Base-by-base conservation (phyloP, 495 filamentous ascomycete genomes). In the Monascus purpureus region DNA sequence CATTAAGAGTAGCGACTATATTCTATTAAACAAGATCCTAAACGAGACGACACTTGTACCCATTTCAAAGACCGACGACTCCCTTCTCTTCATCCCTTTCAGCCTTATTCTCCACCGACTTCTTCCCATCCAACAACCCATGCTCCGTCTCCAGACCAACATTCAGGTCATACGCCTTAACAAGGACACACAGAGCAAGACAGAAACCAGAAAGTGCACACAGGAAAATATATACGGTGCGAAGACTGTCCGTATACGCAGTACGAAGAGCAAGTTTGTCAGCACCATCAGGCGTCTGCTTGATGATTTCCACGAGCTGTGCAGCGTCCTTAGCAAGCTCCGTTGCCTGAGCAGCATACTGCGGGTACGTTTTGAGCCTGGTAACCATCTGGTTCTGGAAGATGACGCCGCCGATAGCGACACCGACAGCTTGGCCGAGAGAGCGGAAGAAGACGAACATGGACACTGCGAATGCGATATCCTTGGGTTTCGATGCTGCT, bases 381-480 rank as follows among this genome's bases (percentile, higher is more conserved):
- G 31, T 25, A 13, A 53, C 52, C 55, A 80, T 67, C 19, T 58
- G 58, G 27, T 76, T 77, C 45, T 77, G 70, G 49, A 80, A 80
- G 4, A 71, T 55, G 3, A 65, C 65, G 8, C 69, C 67, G 3
- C 70, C 71, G 14, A 74, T 49, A 3, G 70, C 70, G 13, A 74
- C 62, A 2, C 71, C 70, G 12, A 75, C 34, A 0, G 60, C 57
- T 28, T 72, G 67, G 18, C 71, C 71, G 17, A 70, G 43, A 2
- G 63, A 57, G 8, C 71, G 68, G 41, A 72, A 59, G 51, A 75
- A 73, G 11, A 59, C 60, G 31, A 67, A 67, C 54, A 71, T 67
- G n/a, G 55, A 64, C 0, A 65, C 59, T 0, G 67, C 67, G 29
- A 64, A 57, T 0, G 61, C 55, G 12, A 65, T 47, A 27, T 68